A percentile compares a stretch with the other conserved stretches of the same genome.
These are phyloP conservation scores for Puccinia hordei DNA, from an alignment of 1,284 basidiomycete genomes.

Conservation along the genomic window DNA sequence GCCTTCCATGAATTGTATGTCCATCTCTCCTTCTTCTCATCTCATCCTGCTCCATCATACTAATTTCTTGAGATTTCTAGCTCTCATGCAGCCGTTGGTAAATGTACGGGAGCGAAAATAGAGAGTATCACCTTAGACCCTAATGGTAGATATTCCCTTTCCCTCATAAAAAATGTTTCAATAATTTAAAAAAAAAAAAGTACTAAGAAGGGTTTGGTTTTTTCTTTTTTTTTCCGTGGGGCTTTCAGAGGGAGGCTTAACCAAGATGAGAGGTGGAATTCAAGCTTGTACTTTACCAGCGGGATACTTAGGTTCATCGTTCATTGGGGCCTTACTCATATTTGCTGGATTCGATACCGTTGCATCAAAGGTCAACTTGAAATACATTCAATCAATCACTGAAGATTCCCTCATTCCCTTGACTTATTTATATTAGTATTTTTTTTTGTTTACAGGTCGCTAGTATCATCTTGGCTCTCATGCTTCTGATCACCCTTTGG, in stretches of 20 bases:
- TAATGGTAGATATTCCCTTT: conserved; percentile 6
- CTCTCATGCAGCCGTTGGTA: conserved; percentile 59
- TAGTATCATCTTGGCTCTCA: conserved; percentile 14
- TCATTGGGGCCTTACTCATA: conserved; percentile 86
- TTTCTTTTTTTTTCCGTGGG: no score
- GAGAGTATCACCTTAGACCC: conserved; percentile 73
- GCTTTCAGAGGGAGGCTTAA: conserved; percentile 74
- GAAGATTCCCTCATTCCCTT: no score
- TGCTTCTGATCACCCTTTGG: conserved; percentile 41
- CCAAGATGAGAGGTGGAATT: conserved; percentile 89
- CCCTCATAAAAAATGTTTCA: background rate
- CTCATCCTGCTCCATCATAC: conserved; percentile 51
- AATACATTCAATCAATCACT: background rate
- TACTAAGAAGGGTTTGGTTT: background rate
- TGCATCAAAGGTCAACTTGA: conserved; percentile 74
- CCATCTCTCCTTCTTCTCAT: background rate
- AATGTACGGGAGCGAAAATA: conserved; percentile 87
- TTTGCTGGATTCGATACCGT: conserved; percentile 88
- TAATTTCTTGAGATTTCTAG: background rate
- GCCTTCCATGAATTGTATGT: conserved; percentile 44
- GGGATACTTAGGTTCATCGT: conserved; percentile 85
- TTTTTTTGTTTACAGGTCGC: conserved; percentile 49
- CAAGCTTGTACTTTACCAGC: conserved; percentile 76
- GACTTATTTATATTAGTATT: no score
- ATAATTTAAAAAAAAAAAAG: background rate